These are phyloP conservation scores for Boletus insuetus DNA, from an alignment of 768 basidiomycete species.

Conservation along the genomic window DNA sequence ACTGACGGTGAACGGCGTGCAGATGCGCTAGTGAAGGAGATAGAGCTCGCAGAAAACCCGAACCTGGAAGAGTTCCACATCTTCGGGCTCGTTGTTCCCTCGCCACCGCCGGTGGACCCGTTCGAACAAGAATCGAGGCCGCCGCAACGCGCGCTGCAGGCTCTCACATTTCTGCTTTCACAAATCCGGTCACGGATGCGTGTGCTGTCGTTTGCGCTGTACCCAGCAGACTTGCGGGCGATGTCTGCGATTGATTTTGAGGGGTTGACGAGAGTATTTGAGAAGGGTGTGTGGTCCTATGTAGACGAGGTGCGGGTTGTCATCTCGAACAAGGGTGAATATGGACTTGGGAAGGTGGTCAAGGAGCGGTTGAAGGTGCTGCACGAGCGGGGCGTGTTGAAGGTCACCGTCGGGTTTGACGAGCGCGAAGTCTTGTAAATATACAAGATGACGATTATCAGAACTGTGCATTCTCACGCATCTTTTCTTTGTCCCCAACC, in stretches of 20 bases:
- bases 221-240: constrained; percentile 31
- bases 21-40: constrained; percentile 28
- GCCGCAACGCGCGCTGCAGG: constrained; percentile 15
- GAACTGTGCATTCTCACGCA: constrained; percentile 17
- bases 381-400: constrained; percentile 27
- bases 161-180: constrained; percentile 26
- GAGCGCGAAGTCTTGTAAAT: constrained; percentile 29
- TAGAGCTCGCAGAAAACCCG: constrained; percentile 25
- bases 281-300: constrained; percentile 18
- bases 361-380: constrained; percentile 20
- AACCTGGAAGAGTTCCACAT: constrained; percentile 30
- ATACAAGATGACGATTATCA: too few relatives aligned
- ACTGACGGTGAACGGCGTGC: constrained; percentile 8
- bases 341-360: constrained; percentile 23
- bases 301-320: constrained; percentile 28
- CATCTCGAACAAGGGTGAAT: constrained; percentile 31
- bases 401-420: constrained; percentile 31
- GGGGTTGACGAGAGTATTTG: constrained; percentile 25
- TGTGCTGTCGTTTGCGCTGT: constrained; percentile 29
- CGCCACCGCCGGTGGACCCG: constrained; percentile 25
- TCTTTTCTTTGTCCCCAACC: constrained; percentile 1
- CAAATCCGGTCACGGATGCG: constrained; percentile 30
- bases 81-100: constrained; percentile 32
- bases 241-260: constrained; percentile 30
- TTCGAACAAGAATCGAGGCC: constrained; percentile 14